Conservation (phyloP, 345 rosid genomes). For the Aquilaria malaccensis region DNA sequence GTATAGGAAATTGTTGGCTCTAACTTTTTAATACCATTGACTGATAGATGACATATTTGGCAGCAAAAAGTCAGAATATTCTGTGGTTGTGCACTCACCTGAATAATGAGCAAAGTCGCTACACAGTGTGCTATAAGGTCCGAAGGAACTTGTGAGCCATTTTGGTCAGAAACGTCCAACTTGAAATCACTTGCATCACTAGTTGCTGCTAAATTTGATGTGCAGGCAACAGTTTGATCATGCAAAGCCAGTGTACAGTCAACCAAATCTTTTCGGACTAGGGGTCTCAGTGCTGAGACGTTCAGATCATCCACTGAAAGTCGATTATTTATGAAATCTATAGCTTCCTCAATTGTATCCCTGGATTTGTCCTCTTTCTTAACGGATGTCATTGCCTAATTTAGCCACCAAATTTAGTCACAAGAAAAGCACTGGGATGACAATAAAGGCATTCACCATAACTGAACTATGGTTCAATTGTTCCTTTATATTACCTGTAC, state of each 20-base stretch:
- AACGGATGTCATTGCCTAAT: conserved; percentile 53
- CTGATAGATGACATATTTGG: background rate
- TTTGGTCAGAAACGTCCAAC: conserved; percentile 25
- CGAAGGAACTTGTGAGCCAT: conserved; percentile 43
- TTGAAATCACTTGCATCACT: conserved; percentile 26
- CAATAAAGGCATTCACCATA: conserved; percentile 1
- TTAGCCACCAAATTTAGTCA: conserved; percentile 9
- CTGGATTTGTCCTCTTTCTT: conserved; percentile 27
- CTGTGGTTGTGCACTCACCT: conserved; percentile 28
- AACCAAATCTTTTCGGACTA: conserved; percentile 25
- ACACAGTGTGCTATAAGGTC: conserved; percentile 62
- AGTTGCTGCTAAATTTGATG: conserved; percentile 24
- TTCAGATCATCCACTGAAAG: conserved; percentile 34
- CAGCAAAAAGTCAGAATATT: background rate
- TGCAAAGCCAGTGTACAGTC: conserved; percentile 23
- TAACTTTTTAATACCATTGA: too few species aligned
- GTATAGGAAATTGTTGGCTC: too few species aligned
- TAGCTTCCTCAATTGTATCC: conserved; percentile 52
- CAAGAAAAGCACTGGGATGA: background rate
- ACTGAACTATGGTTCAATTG: background rate
- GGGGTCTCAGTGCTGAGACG: conserved; percentile 10
- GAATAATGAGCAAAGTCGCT: conserved; percentile 72
- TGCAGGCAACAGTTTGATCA: conserved; percentile 29
- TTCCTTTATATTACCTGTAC: conserved; percentile 39
- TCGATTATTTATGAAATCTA: conserved; percentile 55